Conservation (phyloP, 345 rosid genomes). For the Litchi chinensis region DNA sequence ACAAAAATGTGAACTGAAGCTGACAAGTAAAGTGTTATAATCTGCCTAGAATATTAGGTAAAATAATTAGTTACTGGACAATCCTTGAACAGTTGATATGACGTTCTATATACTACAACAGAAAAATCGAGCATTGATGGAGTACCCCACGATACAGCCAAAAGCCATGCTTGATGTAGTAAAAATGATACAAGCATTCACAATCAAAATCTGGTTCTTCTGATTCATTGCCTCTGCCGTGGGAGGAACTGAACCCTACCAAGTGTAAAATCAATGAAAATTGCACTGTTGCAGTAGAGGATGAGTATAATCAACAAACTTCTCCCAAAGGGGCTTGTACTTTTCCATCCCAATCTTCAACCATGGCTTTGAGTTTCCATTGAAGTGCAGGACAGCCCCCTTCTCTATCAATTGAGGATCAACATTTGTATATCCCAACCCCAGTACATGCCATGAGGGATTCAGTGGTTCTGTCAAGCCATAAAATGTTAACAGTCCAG, state of each 20-base stretch:
- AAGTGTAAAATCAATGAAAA: slow-evolving; percentile 59
- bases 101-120: slow-evolving; percentile 39
- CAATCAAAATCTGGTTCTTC: slow-evolving; percentile 24
- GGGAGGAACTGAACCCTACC: slow-evolving; percentile 23
- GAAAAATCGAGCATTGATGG: slow-evolving; percentile 25
- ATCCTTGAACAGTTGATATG: slow-evolving; percentile 18
- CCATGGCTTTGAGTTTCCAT: slow-evolving; percentile 96
- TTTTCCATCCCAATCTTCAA: slow-evolving; percentile 94
- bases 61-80: slow-evolving; percentile 10
- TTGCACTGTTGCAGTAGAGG: slow-evolving; percentile 86
- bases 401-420: slow-evolving; percentile 76
- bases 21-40: background rate
- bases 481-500: slow-evolving; percentile 86
- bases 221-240: background rate
- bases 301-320: slow-evolving; percentile 77
- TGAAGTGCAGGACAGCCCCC: slow-evolving; percentile 94
- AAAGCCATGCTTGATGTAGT: slow-evolving; percentile 48
- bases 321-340: slow-evolving; percentile 95
- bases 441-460: slow-evolving; percentile 84
- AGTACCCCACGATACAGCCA: slow-evolving; percentile 32
- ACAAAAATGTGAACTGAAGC: background rate
- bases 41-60: slow-evolving; percentile 17
- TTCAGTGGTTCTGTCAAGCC: slow-evolving; percentile 85
- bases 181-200: slow-evolving; percentile 45
- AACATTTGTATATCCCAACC: slow-evolving; percentile 86